A percentile compares a stretch with the other conserved stretches of the same genome.
phyloP scores from a whole-genome alignment of 108 stramenopile genomes.

The Cyclotella distinguenda region DNA sequence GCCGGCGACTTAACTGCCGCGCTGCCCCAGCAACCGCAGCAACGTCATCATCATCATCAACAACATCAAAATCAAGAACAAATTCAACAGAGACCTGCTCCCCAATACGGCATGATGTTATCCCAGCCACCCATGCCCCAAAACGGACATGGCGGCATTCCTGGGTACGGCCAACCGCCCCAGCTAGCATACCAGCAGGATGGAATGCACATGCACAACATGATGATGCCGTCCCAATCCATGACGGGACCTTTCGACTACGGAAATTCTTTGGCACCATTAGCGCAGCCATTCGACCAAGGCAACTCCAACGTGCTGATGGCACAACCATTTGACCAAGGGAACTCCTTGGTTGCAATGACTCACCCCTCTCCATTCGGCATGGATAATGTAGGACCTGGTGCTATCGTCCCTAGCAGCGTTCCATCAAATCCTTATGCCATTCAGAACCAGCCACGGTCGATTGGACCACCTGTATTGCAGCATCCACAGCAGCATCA shows the following conservation, averaged over 20 bases:
- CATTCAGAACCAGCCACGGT: no score
- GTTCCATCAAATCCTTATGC: slow-evolving; percentile 55
- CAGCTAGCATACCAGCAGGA: slow-evolving; percentile 3
- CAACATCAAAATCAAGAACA: neutral
- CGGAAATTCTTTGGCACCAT: neutral
- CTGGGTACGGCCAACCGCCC: slow-evolving; percentile 22
- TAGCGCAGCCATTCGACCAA: neutral
- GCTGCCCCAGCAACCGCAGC: neutral
- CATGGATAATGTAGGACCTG: slow-evolving; percentile 6
- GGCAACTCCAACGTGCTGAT: no score
- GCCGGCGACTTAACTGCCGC: slow-evolving; percentile 58
- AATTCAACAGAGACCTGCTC: neutral
- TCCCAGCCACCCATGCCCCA: neutral
- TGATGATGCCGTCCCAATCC: slow-evolving; percentile 13
- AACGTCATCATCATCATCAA: neutral
- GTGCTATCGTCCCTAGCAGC: slow-evolving; percentile 63
- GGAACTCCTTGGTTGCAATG: neutral
- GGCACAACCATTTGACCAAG: no score
- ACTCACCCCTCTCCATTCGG: neutral
- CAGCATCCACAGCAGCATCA: no score
- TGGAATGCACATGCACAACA: neutral
- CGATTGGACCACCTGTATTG: no score
- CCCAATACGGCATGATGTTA: neutral
- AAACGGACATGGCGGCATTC: neutral
- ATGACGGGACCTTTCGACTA: slow-evolving; percentile 9